Evolutionary conservation across 768 basidiomycete genomes (phyloP), one percentile per base, ranked within the genome.

Genomic region (Postia placenta): DNA sequence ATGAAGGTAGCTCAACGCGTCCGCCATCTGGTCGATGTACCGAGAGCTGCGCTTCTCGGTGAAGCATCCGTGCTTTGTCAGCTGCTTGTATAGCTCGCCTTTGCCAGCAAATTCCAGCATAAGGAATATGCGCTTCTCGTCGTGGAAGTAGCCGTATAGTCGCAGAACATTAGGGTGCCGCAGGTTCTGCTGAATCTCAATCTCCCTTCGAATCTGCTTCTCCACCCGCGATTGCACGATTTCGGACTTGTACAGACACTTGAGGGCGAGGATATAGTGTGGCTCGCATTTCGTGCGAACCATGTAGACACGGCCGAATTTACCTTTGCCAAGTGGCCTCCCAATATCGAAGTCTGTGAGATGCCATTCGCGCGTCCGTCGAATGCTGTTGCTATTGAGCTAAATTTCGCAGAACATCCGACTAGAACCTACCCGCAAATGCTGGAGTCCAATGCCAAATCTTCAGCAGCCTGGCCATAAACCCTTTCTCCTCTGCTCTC

Each of bases 281-380:
- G 93, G 92, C 51, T 85, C 79, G 51, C 72, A 66, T 66, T 94
- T 95, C 17, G 95, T 97, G 44, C 94, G 82, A 39, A 95, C 92
- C 85, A 98, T 94, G 74, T 99, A 98, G 22, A 99, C 96, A 2
- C 92, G 87, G 1, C 96, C 96, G 58, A 98, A 99, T 71, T 98
- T 98, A 40, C 96, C 96, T 65, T 98, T 97, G n/a, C 96, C 96
- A 1, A 99, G 76, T 2, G 93, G 92, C 11, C 92, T 81, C 15
- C 96, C 95, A 60, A 98, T 95, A 54, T 96, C 92, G 58, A 99
- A 96, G 47, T 83, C 77, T 50, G 80, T 79, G 3, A 98, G 72
- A 25, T 79, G 81, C 86, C 93, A 92, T 60, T 92, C 89, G 17
- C 83, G 79, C 0, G 90, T 92, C 17, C 88, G 90, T 30, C 71